Base-by-base conservation (phyloP, 202 grass and related monocot species). In the Setaria italica region DNA sequence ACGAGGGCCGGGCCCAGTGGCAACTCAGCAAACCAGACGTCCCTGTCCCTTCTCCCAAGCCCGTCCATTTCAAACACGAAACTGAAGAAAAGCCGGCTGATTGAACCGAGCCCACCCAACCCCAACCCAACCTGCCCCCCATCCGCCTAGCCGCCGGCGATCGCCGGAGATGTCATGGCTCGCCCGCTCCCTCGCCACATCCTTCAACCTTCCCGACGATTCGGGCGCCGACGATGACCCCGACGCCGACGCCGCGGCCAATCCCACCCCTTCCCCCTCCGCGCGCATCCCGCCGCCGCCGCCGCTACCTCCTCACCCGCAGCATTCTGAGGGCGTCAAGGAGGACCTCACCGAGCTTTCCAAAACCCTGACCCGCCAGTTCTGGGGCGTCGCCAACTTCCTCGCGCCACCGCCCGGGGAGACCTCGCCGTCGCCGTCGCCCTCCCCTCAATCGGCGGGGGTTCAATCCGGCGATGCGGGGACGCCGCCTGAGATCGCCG, bases 271-370 rank as follows among this genome's bases (percentile, higher is more conserved):
- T 14, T 67, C 77, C 53, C 20, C 70, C 13, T 88, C 71, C 13
- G 25, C 70, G 67, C 76, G 58, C 77, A 78, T 55, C 69, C 89
- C 70, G 69, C 84, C 29, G 30, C 60, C 85, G 67, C 72, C 78
- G 67, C 78, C 68, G 21, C 62, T 34, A 10, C 77, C 75, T 6
- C 65, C 84, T 29, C 78, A 79, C 20, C 69, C n/a, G 43, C 71
- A 55, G 34, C 85, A 87, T 78, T 78, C 85, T 51, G 90, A 93
- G n/a, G 97, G 97, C 74, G 94, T 99, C 74, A 99, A 94, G 85
- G 97, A 99, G 71, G 97, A 99, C 70, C 90, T 99, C 76, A 96
- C 93, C 74, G 93, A 96, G 84, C 85, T 99, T 0, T 92, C 90
- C 76, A 88, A 94, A 92, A 94, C 97, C 77, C 82, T 99, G 5